Evolutionary conservation across 768 basidiomycete genomes (phyloP).

Genomic region (Podaxis sp.): DNA sequence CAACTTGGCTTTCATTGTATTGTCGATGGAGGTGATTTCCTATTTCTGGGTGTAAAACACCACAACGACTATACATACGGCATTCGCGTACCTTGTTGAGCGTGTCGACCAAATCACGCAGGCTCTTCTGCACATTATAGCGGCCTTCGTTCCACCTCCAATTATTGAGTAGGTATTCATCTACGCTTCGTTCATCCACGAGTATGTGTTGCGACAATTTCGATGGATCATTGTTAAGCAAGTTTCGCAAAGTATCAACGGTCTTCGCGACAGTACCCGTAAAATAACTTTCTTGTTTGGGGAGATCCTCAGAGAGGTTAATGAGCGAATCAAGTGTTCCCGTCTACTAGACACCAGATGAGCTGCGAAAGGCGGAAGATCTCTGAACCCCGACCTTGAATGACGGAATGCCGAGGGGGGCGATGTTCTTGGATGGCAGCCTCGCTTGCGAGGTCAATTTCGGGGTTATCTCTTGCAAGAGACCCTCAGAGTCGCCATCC

Average conservation of each 20-base stretch:
- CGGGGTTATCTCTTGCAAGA: conserved; percentile 58
- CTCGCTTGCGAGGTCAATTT: conserved; percentile 61
- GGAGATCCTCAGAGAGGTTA: conserved; percentile 84
- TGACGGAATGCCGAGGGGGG: conserved; percentile 70
- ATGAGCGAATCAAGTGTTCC: conserved; percentile 91
- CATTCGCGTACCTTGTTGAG: conserved; percentile 67
- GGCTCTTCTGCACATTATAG: conserved; percentile 77
- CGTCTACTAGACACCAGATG: conserved; percentile 49
- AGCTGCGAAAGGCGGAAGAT: conserved; percentile 11
- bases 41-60: conserved; percentile 23
- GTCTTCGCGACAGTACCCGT: conserved; percentile 86
- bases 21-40: conserved; percentile 96
- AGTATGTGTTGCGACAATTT: conserved; percentile 73
- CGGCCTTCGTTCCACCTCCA: conserved; percentile 96
- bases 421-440: conserved; percentile 42
- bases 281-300: conserved; percentile 88
- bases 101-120: conserved; percentile 81
- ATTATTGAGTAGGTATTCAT: conserved; percentile 69
- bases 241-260: conserved; percentile 88
- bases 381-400: conserved; percentile 69
- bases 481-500: conserved; percentile 78
- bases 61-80: background rate
- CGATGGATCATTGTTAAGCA: conserved; percentile 81
- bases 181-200: conserved; percentile 75
- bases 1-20: conserved; percentile 87